Conservation (phyloP, 2,329 filamentous ascomycete genomes). For the Verticillium nonalfalfae region DNA sequence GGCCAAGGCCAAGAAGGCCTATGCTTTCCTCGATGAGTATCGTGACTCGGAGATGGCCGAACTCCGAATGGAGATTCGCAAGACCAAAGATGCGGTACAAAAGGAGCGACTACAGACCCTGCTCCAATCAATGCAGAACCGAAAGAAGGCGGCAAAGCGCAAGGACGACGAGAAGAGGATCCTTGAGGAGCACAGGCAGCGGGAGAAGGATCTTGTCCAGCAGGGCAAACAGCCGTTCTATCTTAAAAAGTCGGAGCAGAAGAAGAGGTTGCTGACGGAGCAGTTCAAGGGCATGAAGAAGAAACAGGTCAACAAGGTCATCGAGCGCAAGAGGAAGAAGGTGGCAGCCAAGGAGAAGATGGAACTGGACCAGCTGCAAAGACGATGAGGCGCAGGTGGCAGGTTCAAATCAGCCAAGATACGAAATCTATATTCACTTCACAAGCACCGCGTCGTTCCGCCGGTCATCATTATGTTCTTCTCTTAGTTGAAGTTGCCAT, state of each 20-base stretch:
- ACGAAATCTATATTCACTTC: background rate
- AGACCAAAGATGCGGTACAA: constrained; percentile 55
- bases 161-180: constrained; percentile 67
- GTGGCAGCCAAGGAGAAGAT: constrained; percentile 78
- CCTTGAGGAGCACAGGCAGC: constrained; percentile 66
- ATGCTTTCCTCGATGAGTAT: constrained; percentile 85
- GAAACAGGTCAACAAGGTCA: constrained; percentile 74
- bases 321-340: constrained; percentile 89
- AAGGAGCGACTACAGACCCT: constrained; percentile 67
- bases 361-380: constrained; percentile 44
- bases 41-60: constrained; percentile 74
- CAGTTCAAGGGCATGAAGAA: constrained; percentile 79
- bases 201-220: constrained; percentile 78
- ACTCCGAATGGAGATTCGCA: constrained; percentile 61
- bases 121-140: constrained; percentile 73
- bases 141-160: constrained; percentile 61
- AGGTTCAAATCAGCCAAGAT: background rate
- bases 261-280: constrained; percentile 75
- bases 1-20: constrained; percentile 60
- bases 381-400: constrained; percentile 7
- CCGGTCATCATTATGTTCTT: too few species aligned
- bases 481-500: too few species aligned
- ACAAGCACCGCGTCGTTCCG: background rate
- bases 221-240: constrained; percentile 92
- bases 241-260: constrained; percentile 86